Evolutionary conservation across 257 asterid species (phyloP).

Genomic region (Euphrasia confusa): DNA sequence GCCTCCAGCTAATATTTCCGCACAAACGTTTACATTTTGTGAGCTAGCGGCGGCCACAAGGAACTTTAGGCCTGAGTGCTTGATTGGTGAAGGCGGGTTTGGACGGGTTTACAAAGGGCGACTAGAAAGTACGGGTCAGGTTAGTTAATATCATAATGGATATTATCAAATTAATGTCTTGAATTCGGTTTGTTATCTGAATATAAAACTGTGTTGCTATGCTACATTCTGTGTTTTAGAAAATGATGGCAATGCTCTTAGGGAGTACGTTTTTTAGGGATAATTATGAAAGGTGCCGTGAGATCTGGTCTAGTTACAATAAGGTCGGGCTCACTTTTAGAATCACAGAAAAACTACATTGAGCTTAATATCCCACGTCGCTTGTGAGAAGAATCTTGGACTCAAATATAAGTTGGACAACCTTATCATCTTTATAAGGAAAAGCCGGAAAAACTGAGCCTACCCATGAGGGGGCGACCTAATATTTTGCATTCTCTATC

Average conservation of each 20-base stretch:
- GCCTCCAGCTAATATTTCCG: conserved; percentile 74
- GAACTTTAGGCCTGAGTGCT: conserved; percentile 75
- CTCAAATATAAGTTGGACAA: too few species aligned
- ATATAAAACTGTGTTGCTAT: neutral
- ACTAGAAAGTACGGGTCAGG: conserved; percentile 83
- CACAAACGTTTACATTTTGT: conserved; percentile 93
- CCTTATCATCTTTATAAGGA: too few species aligned
- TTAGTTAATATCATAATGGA: conserved; percentile 25
- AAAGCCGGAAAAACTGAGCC: too few species aligned
- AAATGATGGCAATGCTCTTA: neutral
- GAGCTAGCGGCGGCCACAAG: conserved; percentile 94
- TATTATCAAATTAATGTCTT: neutral
- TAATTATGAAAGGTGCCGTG: neutral
- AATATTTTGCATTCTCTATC: too few species aligned
- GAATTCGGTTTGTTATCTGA: neutral
- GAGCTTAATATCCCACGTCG: too few species aligned
- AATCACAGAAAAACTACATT: too few species aligned
- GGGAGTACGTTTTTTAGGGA: neutral
- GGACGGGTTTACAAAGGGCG: conserved; percentile 91
- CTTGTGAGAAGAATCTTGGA: too few species aligned
- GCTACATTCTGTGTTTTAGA: neutral
- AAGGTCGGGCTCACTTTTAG: neutral
- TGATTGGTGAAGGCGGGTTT: conserved; percentile 96
- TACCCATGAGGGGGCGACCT: too few species aligned
- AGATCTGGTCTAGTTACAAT: neutral